Evolutionary conservation across 257 asterid genomes (phyloP), one percentile per base, ranked within the genome.

Genomic region (Coffea canephora): DNA sequence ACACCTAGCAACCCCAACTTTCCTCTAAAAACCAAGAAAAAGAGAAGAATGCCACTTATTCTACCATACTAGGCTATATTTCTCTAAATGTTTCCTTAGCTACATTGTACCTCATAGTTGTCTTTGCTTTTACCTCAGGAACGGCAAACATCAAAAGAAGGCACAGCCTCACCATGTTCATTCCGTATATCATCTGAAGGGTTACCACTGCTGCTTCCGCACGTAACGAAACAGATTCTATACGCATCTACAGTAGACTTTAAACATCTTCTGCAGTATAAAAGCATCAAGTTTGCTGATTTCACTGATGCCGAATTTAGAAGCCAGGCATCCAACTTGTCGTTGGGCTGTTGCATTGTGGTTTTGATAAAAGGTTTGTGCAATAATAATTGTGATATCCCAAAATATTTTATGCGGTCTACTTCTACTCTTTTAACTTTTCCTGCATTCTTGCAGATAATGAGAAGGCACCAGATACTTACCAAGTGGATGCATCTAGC

Each of bases 171-270:
- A 39, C 89, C 89, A 9, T 95, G 99, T 86, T 31, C 87, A 73
- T 95, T 95, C 89, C 90, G 99, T 78, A 93, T 95, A 86, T 93
- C 99, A 36, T 95, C 99, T 41, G 99, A 95, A 91, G 99, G 99
- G 85, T 82, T 95, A 87, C 99, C 99, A 0, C 76, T 95, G 88
- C 82, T 95, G 81, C 93, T 95, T 75, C 97, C 98, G 18, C 90
- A 93, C 80, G 78, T 93, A 27, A 90, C 96, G 12, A 95, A 93
- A 82, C 99, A 95, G 78, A 94, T 95, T 68, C 27, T 93, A 74
- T 82, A 85, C 79, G 97, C 98, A 75, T 82, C 97, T 64, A 82
- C 90, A 25, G 79, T 88, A 69, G 98, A 93, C 82, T 91, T 95
- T 82, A 91, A 91, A 90, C 92, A 89, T 84, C 93, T 95, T 61